Evolutionary conservation across 2,329 filamentous ascomycete species (phyloP).

Genomic region (Metarhizium guizhouense): DNA sequence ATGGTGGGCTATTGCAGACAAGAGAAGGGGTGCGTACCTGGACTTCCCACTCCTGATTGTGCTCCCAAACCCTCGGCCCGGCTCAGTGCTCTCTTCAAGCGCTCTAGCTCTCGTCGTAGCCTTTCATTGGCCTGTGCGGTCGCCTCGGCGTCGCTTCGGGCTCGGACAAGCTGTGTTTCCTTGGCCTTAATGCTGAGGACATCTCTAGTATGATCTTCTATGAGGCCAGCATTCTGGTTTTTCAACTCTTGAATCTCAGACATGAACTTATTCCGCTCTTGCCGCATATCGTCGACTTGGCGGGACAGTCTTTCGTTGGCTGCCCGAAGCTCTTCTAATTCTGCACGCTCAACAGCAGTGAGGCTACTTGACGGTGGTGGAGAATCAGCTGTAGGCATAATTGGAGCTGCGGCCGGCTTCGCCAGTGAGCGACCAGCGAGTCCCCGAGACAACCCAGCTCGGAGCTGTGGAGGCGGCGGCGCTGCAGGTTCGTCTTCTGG

Average conservation of each 20-base stretch:
- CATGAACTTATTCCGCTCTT: constrained; percentile 71
- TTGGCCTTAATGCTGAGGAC: constrained; percentile 96
- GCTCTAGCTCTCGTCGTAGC: constrained; percentile 79
- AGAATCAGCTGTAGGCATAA: constrained; percentile 42
- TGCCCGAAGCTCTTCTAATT: constrained; percentile 78
- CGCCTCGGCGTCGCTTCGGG: constrained; percentile 80
- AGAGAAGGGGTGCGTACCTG: constrained; percentile 15
- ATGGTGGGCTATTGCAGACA: neutral
- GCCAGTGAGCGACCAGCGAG: constrained; percentile 78
- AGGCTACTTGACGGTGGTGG: constrained; percentile 57
- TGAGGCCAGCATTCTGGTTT: constrained; percentile 92
- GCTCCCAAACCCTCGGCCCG: constrained; percentile 44
- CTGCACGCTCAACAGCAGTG: constrained; percentile 74
- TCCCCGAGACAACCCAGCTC: constrained; percentile 63
- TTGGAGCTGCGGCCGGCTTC: constrained; percentile 53
- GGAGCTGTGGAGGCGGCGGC: constrained; percentile 52
- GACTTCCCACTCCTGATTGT: constrained; percentile 29
- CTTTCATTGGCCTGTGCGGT: constrained; percentile 81
- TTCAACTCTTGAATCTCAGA: constrained; percentile 91
- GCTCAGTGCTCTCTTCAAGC: constrained; percentile 79
- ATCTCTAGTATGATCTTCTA: constrained; percentile 93
- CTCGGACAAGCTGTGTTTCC: constrained; percentile 90
- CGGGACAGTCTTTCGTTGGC: constrained; percentile 72
- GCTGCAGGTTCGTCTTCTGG: constrained; percentile 50
- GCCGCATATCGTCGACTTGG: constrained; percentile 70